Base-by-base conservation (phyloP, 140 eudicot genomes). In the Stevia rebaudiana region DNA sequence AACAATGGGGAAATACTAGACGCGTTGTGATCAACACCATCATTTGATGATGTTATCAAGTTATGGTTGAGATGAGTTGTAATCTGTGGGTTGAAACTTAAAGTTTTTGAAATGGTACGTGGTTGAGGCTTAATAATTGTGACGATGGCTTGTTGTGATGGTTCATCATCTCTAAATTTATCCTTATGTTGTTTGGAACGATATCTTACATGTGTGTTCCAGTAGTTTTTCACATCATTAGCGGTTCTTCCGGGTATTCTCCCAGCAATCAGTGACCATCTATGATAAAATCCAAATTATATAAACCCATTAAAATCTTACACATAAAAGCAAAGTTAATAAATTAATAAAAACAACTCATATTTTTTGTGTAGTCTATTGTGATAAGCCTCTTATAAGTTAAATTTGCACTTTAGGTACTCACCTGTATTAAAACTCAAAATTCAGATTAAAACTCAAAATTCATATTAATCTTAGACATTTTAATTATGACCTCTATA, bases 201-300 rank as follows among this genome's bases (percentile, higher is more conserved):
- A 8, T 59, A 21, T 22, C 46, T 71, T 6, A 56, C 1, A 24
- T 74, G 80, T 22, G 80, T 74, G 49, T 79, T 79, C 84, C 84
- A 79, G 33, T 69, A 79, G 40, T 79, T 79, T 36, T 79, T 79
- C 22, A 79, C 84, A 57, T 79, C 84, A 44, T 74, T 79, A 5
- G 76, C 80, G 0, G 80, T 79, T 74, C 84, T 56, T 64, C 80
- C 84, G 3, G 84, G 80, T 21, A 79, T 49, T 71, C 80, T 74
- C 10, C 84, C 77, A 5, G 80, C 80, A 39, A 79, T 79, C 35
- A 79, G 30, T 19, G 80, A 33, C 80, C 80, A 79, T 64, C 83
- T 79, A 28, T 1, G 4, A 28, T 28, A 28, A 28, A 28, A 28
- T 28, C 33, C 33, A 28, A 4, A 28, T 28, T 28, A 28, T 28